phyloP scores from a whole-genome alignment of 140 eudicot species.

The Oenanthe javanica region DNA sequence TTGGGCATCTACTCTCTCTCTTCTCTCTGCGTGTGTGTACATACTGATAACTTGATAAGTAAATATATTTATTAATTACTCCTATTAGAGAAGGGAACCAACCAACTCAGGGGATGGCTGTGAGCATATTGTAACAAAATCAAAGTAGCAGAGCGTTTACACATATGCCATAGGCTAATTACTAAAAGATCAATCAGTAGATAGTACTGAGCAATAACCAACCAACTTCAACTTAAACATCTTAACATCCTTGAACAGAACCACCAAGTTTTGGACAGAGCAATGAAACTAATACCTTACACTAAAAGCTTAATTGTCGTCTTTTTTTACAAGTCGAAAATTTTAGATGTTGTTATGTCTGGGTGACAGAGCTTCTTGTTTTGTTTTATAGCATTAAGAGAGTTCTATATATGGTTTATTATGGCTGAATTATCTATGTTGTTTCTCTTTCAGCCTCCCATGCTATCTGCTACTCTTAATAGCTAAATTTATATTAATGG shows the following conservation, averaged over 20 bases:
- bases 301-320: not conserved
- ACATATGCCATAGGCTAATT: not conserved
- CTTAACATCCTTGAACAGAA: not conserved
- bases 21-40: too few relatives aligned
- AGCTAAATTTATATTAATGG: not conserved
- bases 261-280: not conserved
- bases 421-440: not conserved
- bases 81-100: too few relatives aligned
- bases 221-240: not conserved
- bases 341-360: too few relatives aligned
- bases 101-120: too few relatives aligned
- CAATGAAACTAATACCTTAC: not conserved
- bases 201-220: not conserved
- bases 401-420: not conserved
- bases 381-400: not conserved
- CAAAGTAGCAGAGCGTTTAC: not conserved
- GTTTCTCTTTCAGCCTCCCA: not conserved
- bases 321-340: too few relatives aligned
- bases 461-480: not conserved
- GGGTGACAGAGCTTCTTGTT: not conserved
- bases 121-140: too few relatives aligned
- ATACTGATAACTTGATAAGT: not conserved
- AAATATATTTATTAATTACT: too few relatives aligned
- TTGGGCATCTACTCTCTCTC: not conserved
- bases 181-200: not conserved